Evolutionary conservation across 106 monocot genomes (phyloP).

Genomic region (Chionographis japonica): DNA sequence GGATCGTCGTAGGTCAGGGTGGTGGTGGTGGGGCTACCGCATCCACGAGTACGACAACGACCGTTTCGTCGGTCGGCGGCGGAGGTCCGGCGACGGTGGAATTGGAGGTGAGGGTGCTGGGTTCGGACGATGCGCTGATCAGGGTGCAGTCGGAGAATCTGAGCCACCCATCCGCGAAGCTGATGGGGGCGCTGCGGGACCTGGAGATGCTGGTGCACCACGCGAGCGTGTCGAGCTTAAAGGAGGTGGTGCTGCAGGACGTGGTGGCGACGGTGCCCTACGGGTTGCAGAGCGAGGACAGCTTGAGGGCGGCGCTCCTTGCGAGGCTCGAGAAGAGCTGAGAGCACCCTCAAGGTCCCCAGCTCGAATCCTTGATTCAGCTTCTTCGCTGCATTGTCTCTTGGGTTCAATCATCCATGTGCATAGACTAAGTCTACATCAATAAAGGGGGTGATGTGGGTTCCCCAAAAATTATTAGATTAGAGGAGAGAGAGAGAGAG

Average conservation of each 20-base stretch:
- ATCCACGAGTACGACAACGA: too few species aligned
- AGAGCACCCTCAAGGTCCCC: too few species aligned
- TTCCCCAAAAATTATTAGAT: too few species aligned
- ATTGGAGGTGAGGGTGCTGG: neutral
- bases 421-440: too few species aligned
- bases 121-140: neutral
- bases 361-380: too few species aligned
- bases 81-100: neutral
- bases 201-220: neutral
- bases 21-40: neutral
- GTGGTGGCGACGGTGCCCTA: neutral
- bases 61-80: neutral
- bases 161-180: neutral
- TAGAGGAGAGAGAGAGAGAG: too few species aligned
- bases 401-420: too few species aligned
- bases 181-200: slow-evolving; percentile 1
- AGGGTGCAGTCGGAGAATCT: neutral
- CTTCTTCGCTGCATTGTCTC: too few species aligned
- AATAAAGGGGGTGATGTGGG: too few species aligned
- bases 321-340: too few species aligned
- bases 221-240: neutral
- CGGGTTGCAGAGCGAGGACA: too few species aligned
- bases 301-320: too few species aligned
- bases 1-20: neutral
- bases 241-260: neutral